phyloP scores from a whole-genome alignment of 208 protist species.

The Endotrypanum monterogeii region DNA sequence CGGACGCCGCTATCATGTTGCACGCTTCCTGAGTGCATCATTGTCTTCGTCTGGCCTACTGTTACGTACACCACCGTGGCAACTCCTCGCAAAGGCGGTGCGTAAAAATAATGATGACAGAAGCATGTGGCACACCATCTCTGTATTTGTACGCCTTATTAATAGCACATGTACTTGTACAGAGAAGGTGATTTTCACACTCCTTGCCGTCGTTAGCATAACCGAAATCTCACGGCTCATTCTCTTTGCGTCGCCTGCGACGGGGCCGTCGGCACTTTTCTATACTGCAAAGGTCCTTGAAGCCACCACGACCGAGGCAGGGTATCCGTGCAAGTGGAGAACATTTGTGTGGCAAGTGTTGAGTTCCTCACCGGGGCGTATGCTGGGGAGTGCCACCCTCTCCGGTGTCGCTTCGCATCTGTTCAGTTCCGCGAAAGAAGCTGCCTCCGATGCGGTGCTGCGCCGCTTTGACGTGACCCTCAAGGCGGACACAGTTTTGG shows the following conservation, averaged over 20 bases:
- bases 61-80: neutral
- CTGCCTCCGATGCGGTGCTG: slow-evolving; percentile 29
- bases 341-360: neutral
- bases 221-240: slow-evolving; percentile 5
- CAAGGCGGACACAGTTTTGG: slow-evolving; percentile 38
- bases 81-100: slow-evolving; percentile 2
- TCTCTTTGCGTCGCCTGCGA: neutral
- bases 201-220: slow-evolving; percentile 6
- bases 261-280: slow-evolving; percentile 11
- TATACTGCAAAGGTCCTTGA: slow-evolving; percentile 11
- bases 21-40: neutral
- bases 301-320: neutral
- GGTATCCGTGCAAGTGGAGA: neutral
- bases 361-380: slow-evolving; percentile 1
- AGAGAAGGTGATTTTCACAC: slow-evolving; percentile 6
- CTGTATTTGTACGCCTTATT: slow-evolving; percentile 20
- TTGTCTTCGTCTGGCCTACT: neutral
- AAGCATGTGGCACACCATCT: neutral
- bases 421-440: slow-evolving; percentile 15
- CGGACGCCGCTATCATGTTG: slow-evolving; percentile 9
- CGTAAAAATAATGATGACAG: slow-evolving; percentile 11
- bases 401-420: slow-evolving; percentile 19
- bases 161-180: neutral
- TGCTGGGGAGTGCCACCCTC: slow-evolving; percentile 14
- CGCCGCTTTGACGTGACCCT: slow-evolving; percentile 21